These are phyloP conservation scores for Pythium scleroteichum DNA, from an alignment of 352 stramenopile genomes.

Conservation along the genomic window DNA sequence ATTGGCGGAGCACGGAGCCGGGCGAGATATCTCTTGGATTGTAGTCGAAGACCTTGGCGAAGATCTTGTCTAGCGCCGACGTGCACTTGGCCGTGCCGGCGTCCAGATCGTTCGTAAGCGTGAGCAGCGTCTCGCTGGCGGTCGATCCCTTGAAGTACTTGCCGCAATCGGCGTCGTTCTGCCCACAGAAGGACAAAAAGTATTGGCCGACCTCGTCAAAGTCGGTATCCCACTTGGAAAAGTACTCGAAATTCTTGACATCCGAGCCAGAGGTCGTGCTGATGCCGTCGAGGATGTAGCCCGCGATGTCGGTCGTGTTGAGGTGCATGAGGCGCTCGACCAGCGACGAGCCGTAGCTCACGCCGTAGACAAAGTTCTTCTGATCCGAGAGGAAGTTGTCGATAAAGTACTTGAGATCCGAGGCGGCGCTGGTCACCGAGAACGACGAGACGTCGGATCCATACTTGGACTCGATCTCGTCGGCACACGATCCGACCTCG, in stretches of 20 bases:
- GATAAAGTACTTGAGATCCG: constrained; percentile 33
- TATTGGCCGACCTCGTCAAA: constrained; percentile 21
- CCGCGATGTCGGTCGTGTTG: constrained; percentile 32
- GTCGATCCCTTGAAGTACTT: constrained; percentile 24
- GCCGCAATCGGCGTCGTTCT: constrained; percentile 17
- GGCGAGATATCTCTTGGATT: constrained; percentile 9
- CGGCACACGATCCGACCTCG: constrained; percentile 38
- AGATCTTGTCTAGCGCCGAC: constrained; percentile 7
- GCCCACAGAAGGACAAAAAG: constrained; percentile 17
- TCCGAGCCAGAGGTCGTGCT: constrained; percentile 29
- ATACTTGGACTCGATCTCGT: constrained; percentile 40
- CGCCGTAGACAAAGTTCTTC: constrained; percentile 50
- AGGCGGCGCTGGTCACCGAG: constrained; percentile 50
- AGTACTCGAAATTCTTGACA: constrained; percentile 30
- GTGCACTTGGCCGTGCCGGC: constrained; percentile 18
- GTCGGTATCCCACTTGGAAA: constrained; percentile 25
- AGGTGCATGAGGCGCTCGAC: constrained; percentile 56
- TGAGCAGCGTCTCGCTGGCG: constrained; percentile 9
- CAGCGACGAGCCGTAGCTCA: constrained; percentile 58
- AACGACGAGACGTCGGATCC: constrained; percentile 37
- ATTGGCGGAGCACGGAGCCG: constrained; percentile 28
- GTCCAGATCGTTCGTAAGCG: constrained; percentile 10
- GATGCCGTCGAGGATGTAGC: constrained; percentile 55
- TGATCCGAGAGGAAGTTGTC: constrained; percentile 9
- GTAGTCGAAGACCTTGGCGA: constrained; percentile 10